Conservation (phyloP, 1,284 basidiomycete species). For the Athelia sp. region DNA sequence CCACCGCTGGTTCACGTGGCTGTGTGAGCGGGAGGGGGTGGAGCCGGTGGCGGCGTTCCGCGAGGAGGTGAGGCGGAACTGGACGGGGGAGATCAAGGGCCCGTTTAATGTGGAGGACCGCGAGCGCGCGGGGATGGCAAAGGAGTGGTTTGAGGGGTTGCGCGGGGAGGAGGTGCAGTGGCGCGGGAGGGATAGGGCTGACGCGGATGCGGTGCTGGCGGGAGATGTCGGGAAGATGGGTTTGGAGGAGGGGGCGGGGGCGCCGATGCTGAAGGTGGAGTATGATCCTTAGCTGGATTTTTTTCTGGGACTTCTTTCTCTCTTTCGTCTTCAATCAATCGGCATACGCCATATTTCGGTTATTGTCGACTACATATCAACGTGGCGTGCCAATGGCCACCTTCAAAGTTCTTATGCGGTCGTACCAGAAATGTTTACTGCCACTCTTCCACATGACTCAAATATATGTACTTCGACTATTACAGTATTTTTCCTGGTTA, state of each 20-base stretch:
- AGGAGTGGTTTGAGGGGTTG: constrained; percentile 69
- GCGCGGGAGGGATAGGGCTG: background rate
- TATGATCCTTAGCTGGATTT: background rate
- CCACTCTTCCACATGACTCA: too few relatives aligned
- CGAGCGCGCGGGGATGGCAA: constrained; percentile 69
- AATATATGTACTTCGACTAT: too few relatives aligned
- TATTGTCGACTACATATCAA: too few relatives aligned
- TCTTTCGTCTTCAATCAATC: too few relatives aligned
- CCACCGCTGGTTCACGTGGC: constrained; percentile 82
- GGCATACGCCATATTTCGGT: too few relatives aligned
- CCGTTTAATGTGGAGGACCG: constrained; percentile 81
- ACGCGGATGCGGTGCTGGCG: background rate
- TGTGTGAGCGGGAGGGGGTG: constrained; percentile 60
- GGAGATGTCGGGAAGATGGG: background rate
- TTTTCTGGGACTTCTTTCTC: too few relatives aligned
- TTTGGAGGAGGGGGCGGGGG: background rate
- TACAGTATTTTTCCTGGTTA: too few relatives aligned
- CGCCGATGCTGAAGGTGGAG: background rate
- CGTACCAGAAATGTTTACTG: too few relatives aligned
- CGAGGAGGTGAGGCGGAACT: constrained; percentile 69
- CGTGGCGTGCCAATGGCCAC: too few relatives aligned
- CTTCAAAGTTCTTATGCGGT: too few relatives aligned
- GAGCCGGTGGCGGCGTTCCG: constrained; percentile 75
- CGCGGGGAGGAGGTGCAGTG: constrained; percentile 44
- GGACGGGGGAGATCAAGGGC: constrained; percentile 78